Base-by-base conservation (phyloP, 2,329 filamentous ascomycete genomes). In the Fusarium lateritium region DNA sequence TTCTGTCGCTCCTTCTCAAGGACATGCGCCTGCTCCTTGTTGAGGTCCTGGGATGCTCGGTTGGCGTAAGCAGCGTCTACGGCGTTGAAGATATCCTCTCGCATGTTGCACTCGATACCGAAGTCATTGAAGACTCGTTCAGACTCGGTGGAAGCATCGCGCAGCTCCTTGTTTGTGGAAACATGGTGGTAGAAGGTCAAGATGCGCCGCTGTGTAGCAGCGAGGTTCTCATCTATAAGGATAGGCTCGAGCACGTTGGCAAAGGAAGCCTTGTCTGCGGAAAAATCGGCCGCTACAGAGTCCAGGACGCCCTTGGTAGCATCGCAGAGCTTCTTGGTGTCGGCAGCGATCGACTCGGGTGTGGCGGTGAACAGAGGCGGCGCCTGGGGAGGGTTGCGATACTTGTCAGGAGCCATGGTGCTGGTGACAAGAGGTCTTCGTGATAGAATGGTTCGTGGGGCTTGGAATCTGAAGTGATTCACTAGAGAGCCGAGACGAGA, bases 111-210 rank as follows among this genome's bases (percentile, higher is more conserved):
- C 80, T 96, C 93, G 70, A 95, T 94, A 56, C 84, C 81, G 75
- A 93, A 94, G 70, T 94, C 91, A 73, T 92, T 88, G 82, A 94
- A 87, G 65, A 93, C 82, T 80, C 91, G 90, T 77, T 94, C 90
- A 0, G 92, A 91, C 76, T 94, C 89, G 65, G 89, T 92, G 4
- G 91, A 93, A 15, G 92, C 92, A 80, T 94, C 89, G 36, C 93
- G 88, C 46, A 96, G 83, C 55, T 84, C 86, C 65, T 86, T 85
- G 74, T 93, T 85, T 1, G 85, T 86, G 19, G 91, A 94, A 5
- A 95, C 91, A 69, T 92, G 90, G 76, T 94, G 91, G 79, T 94
- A 95, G 81, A 96, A 94, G 69, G 89, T 89, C 54, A 94, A 81
- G 69, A 94, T 94, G 62, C 89, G 85, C 47, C 84, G 81, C 65